Evolutionary conservation across 2,329 filamentous ascomycete species (phyloP).

Genomic region (Beauveria sp.): DNA sequence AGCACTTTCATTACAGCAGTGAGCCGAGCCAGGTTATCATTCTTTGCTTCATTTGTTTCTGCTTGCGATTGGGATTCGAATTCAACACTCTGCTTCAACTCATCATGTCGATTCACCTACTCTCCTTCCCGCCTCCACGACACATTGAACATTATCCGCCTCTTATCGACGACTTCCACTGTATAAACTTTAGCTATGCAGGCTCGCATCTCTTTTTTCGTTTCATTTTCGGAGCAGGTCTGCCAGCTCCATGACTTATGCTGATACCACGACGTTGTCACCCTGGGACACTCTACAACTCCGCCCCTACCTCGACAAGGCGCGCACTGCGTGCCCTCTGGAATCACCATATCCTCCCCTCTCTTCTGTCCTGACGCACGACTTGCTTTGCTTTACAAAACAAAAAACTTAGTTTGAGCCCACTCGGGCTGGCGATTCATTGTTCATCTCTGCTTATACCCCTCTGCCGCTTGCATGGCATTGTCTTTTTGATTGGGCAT

Average conservation of each 20-base stretch:
- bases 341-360: constrained; percentile 5
- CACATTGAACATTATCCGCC: constrained; percentile 16
- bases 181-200: constrained; percentile 10
- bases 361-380: constrained; percentile 8
- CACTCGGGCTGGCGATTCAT: background rate
- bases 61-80: background rate
- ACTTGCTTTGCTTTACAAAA: constrained; percentile 10
- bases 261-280: constrained; percentile 10
- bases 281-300: constrained; percentile 4
- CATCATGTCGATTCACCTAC: constrained; percentile 12
- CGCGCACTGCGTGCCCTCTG: constrained; percentile 4
- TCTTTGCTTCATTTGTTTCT: constrained; percentile 10
- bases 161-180: constrained; percentile 6
- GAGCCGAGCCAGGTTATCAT: background rate
- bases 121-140: constrained; percentile 14
- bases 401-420: constrained; percentile 6
- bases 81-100: background rate
- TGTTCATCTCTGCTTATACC: constrained; percentile 11
- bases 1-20: constrained; percentile 20
- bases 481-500: constrained; percentile 7
- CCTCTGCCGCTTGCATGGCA: constrained; percentile 7
- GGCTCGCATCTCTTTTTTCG: constrained; percentile 5
- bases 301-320: constrained; percentile 7
- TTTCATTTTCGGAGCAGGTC: constrained; percentile 9
- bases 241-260: constrained; percentile 9